These are phyloP conservation scores for Neonectria magnoliae DNA, from an alignment of 2,329 filamentous ascomycete species.

Conservation along the genomic window DNA sequence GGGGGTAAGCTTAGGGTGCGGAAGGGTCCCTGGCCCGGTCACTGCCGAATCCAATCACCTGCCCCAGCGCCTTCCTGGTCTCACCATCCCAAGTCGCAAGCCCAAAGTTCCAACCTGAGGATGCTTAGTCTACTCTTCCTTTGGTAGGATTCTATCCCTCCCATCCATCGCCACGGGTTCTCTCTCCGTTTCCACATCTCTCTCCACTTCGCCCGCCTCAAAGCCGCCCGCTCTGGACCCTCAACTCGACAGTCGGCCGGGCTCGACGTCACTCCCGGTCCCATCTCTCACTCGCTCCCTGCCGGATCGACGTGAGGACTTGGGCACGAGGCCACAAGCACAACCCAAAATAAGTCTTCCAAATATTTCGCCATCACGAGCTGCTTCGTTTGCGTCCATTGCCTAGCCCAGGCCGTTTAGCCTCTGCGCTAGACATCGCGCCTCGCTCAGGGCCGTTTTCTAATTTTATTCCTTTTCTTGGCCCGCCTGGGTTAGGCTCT, in stretches of 20 bases:
- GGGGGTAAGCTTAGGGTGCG: constrained; percentile 6
- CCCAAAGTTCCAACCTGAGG: neutral
- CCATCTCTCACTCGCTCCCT: neutral
- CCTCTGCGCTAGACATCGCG: constrained; percentile 11
- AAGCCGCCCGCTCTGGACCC: constrained; percentile 10
- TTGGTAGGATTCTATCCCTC: constrained; percentile 2
- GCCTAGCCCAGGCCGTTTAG: constrained; percentile 19
- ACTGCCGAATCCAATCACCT: constrained; percentile 19
- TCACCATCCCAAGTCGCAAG: neutral
- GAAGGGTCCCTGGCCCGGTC: constrained; percentile 19
- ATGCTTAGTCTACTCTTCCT: neutral
- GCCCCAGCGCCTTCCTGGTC: neutral
- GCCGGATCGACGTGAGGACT: constrained; percentile 17
- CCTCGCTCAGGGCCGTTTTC: constrained; percentile 7
- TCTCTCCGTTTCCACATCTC: neutral
- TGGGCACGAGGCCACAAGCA: constrained; percentile 1
- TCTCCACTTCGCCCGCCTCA: constrained; percentile 9
- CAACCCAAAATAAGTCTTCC: constrained; percentile 10
- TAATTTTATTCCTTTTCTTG: constrained; percentile 22
- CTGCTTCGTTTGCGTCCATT: constrained; percentile 3
- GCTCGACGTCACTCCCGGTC: constrained; percentile 9
- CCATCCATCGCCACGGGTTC: constrained; percentile 6
- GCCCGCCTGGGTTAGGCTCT: constrained; percentile 1
- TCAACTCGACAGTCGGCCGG: neutral
- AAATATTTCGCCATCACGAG: constrained; percentile 20